Conservation (phyloP, 2,329 filamentous ascomycete genomes). For the Colletotrichum acutatum region DNA sequence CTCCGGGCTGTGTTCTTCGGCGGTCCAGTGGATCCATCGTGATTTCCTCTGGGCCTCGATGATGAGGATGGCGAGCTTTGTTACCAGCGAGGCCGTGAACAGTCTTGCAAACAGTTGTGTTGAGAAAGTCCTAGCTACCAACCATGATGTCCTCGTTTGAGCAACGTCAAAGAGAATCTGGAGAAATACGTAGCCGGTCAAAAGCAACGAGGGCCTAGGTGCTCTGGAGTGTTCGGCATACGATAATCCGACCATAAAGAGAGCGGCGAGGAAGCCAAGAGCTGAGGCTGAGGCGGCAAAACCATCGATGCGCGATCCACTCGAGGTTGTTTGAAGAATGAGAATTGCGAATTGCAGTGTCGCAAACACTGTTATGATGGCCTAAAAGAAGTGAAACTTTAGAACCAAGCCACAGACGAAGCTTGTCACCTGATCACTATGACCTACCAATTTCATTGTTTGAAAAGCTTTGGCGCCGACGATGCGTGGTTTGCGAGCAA, state of each 20-base stretch:
- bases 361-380: constrained; percentile 40
- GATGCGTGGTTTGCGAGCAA: constrained; percentile 43
- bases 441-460: constrained; percentile 38
- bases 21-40: constrained; percentile 51
- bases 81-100: constrained; percentile 46
- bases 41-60: constrained; percentile 52
- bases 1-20: constrained; percentile 51
- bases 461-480: constrained; percentile 44
- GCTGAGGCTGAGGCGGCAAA: constrained; percentile 43
- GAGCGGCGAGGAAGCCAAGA: constrained; percentile 43
- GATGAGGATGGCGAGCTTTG: constrained; percentile 50
- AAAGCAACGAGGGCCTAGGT: constrained; percentile 53
- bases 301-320: constrained; percentile 34
- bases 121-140: constrained; percentile 40
- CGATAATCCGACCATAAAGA: constrained; percentile 45
- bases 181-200: constrained; percentile 53
- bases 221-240: constrained; percentile 45
- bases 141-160: constrained; percentile 55
- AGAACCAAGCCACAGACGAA: background rate
- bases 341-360: constrained; percentile 47
- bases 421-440: background rate
- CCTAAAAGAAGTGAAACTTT: background rate
- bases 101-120: constrained; percentile 43
- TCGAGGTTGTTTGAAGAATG: constrained; percentile 41
- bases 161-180: constrained; percentile 56